Conservation (phyloP, 495 filamentous ascomycete genomes). For the Daldinia loculata region DNA sequence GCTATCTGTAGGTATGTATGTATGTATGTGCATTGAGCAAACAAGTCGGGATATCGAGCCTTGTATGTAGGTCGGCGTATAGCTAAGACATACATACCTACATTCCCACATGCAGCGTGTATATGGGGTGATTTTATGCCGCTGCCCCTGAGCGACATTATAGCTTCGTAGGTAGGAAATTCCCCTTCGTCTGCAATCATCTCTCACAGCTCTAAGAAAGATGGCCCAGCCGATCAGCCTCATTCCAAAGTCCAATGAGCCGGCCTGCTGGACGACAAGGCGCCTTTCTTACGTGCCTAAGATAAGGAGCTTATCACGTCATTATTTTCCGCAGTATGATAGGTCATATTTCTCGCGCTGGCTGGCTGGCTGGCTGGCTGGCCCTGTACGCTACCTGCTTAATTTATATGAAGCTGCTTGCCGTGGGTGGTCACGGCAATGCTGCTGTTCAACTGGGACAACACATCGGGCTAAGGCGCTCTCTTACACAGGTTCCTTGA, state of each 20-base stretch:
- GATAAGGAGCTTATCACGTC: conserved; percentile 9
- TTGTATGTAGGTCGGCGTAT: conserved; percentile 1
- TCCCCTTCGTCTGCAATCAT: neutral
- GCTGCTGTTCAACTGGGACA: neutral
- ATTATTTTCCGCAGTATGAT: neutral
- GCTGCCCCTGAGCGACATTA: neutral
- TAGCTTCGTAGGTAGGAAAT: no score
- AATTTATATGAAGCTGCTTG: conserved; percentile 1
- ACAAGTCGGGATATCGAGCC: neutral
- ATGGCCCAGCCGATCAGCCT: neutral
- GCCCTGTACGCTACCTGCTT: neutral
- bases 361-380: no score
- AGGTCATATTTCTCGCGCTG: neutral
- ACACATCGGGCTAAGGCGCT: neutral
- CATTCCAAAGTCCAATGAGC: neutral
- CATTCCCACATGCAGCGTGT: neutral
- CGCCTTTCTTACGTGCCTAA: conserved; percentile 16
- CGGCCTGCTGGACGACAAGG: neutral
- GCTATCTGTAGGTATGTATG: neutral
- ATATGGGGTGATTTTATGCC: neutral
- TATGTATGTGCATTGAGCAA: neutral
- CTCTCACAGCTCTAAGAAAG: neutral
- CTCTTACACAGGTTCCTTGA: no score
- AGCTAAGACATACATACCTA: neutral
- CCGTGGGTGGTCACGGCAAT: neutral